phyloP scores from a whole-genome alignment of 2,329 filamentous ascomycete genomes.

The Corynespora cassiicola region DNA sequence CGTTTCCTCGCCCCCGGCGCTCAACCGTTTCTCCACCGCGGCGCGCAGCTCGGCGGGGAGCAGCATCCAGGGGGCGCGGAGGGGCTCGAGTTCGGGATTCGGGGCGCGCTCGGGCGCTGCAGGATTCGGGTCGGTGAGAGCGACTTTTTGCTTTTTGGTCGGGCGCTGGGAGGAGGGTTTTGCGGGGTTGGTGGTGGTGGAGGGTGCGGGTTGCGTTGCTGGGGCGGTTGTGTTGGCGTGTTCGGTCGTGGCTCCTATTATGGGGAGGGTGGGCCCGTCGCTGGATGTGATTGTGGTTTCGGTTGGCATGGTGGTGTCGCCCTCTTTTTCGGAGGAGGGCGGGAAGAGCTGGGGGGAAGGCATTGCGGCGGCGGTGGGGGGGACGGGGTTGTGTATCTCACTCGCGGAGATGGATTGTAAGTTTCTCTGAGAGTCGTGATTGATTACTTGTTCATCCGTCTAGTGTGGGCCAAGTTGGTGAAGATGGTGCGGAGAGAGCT shows the following conservation, averaged over 20 bases:
- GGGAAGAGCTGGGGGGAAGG: background rate
- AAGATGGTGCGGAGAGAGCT: background rate
- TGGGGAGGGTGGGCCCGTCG: conserved; percentile 22
- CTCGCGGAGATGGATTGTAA: background rate
- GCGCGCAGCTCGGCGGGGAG: conserved; percentile 9
- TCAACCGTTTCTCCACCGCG: conserved; percentile 1
- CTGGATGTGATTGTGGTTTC: conserved; percentile 14
- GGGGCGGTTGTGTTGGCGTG: background rate
- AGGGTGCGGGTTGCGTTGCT: background rate
- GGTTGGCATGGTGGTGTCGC: conserved; percentile 10
- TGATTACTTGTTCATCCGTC: too few species aligned
- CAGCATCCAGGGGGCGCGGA: conserved; percentile 17
- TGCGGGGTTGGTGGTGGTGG: too few species aligned
- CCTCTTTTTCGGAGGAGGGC: background rate
- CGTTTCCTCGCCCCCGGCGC: background rate
- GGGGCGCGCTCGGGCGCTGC: too few species aligned
- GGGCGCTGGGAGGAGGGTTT: too few species aligned
- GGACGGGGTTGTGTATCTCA: too few species aligned
- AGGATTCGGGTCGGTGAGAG: background rate
- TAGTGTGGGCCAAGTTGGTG: too few species aligned
- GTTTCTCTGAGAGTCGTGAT: too few species aligned
- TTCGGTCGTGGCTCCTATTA: conserved; percentile 6
- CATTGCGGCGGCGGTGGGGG: background rate
- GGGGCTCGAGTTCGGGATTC: conserved; percentile 8
- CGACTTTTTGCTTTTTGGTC: conserved; percentile 2